Conservation (phyloP, 192 early-diverging fungal species). For the Nowakowskiella sp. region DNA sequence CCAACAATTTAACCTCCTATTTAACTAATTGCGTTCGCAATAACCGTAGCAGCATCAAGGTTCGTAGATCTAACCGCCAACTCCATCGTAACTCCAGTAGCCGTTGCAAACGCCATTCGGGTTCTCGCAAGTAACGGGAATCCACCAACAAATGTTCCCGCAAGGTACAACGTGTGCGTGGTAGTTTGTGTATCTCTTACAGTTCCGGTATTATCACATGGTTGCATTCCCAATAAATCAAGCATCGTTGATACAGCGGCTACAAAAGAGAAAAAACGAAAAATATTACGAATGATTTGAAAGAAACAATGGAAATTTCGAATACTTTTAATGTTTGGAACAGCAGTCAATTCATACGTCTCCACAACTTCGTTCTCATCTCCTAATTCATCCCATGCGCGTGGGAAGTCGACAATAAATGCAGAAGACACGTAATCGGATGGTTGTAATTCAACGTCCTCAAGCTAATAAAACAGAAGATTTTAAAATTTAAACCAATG, state of each 20-base stretch:
- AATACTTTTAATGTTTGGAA: conserved; percentile 66
- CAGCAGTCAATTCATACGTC: conserved; percentile 77
- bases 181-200: conserved; percentile 57
- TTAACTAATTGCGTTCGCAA: conserved; percentile 66
- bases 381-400: conserved; percentile 73
- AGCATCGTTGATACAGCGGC: conserved; percentile 64
- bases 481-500: background rate
- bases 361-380: conserved; percentile 68
- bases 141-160: conserved; percentile 82
- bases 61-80: conserved; percentile 71
- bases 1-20: too few relatives aligned
- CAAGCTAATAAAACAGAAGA: conserved; percentile 47
- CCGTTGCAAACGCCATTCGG: conserved; percentile 80
- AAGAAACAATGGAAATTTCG: background rate
- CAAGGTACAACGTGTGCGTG: conserved; percentile 77
- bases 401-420: conserved; percentile 69
- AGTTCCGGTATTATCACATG: conserved; percentile 61
- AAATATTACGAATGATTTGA: background rate
- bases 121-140: conserved; percentile 64
- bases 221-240: conserved; percentile 80
- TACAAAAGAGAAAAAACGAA: conserved; percentile 11
- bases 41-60: conserved; percentile 54
- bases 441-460: conserved; percentile 72
- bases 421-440: conserved; percentile 89
- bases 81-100: conserved; percentile 86